Base-by-base conservation (phyloP, 163 green algal species). In the Chlamydomonas reinhardtii region DNA sequence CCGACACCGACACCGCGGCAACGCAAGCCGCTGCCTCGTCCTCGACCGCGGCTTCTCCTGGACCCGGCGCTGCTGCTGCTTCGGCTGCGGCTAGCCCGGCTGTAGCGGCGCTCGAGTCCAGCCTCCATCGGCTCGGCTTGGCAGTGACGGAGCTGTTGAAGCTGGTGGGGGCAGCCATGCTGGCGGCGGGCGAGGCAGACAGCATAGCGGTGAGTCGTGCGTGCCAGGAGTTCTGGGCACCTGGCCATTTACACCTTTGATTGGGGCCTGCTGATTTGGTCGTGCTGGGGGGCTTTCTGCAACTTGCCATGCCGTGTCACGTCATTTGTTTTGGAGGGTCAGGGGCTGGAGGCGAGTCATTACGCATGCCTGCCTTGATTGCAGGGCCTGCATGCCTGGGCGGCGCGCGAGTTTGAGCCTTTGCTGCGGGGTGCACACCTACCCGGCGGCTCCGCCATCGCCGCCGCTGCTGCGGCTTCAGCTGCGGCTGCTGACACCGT, bases 381-480 rank as follows among this genome's bases (percentile, higher is more conserved):
- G 11, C 64, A 84, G 69, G 89, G 89, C 17, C 82, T 92, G 48
- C 82, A 92, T 29, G 64, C 37, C 1, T 92, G 89, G 89, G 85
- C 66, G 0, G 16, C 39, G 0, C 64, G 70, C 0, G 68, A 81
- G n/a, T 90, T 90, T 56, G 85, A 84, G n/a, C 76, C 76, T 0
- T 37, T 90, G 76, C 80, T 92, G 56, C 35, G 54, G 29, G 73
- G 48, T 2, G 73, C 65, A 32, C 68, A 77, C 62, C 69, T 83
- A 15, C 61, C 65, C 32, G 76, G 75, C 32, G 74, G 34, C 11
- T 74, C 77, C 4, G 59, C 61, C 11, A 16, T 77, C 0, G 73
- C 83, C 6, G 73, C 83, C 4, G 68, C 74, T 2, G 43, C 64
- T 8, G 73, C 73, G 11, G 32, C 64, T 16, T 34, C 83, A 16